Conservation (phyloP, 768 basidiomycete species). For the Lentinus brumalis region DNA sequence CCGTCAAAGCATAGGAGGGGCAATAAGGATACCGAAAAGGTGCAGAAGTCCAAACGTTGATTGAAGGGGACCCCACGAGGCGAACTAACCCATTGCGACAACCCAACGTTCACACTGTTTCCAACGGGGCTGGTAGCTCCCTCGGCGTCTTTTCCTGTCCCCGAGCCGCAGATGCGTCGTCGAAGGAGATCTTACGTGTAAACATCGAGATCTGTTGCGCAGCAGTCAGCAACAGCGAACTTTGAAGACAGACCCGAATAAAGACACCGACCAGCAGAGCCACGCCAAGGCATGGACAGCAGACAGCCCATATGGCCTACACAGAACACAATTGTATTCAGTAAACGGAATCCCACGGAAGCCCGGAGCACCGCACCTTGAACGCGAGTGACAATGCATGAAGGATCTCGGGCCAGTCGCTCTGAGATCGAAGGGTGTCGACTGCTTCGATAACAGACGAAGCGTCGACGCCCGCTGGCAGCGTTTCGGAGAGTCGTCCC, state of each 20-base stretch:
- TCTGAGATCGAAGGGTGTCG: constrained; percentile 46
- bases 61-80: constrained; percentile 13
- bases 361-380: constrained; percentile 43
- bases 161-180: constrained; percentile 8
- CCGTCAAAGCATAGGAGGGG: constrained; percentile 11
- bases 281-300: constrained; percentile 65
- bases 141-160: constrained; percentile 13
- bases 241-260: constrained; percentile 2
- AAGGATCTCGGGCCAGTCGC: constrained; percentile 49
- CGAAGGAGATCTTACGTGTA: constrained; percentile 25
- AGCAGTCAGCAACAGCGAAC: constrained; percentile 6
- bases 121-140: background rate
- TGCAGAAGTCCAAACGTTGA: background rate
- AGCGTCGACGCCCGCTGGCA: constrained; percentile 50
- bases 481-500: constrained; percentile 45
- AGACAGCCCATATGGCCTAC: constrained; percentile 75
- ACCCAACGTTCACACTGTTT: constrained; percentile 13
- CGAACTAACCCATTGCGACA: constrained; percentile 19
- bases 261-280: constrained; percentile 57
- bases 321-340: constrained; percentile 6
- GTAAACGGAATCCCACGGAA: constrained; percentile 1
- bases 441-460: constrained; percentile 55
- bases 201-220: constrained; percentile 30
- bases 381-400: constrained; percentile 61
- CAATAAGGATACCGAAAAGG: constrained; percentile 21